phyloP scores from a whole-genome alignment of 495 filamentous ascomycete species.

The Neurospora africana region DNA sequence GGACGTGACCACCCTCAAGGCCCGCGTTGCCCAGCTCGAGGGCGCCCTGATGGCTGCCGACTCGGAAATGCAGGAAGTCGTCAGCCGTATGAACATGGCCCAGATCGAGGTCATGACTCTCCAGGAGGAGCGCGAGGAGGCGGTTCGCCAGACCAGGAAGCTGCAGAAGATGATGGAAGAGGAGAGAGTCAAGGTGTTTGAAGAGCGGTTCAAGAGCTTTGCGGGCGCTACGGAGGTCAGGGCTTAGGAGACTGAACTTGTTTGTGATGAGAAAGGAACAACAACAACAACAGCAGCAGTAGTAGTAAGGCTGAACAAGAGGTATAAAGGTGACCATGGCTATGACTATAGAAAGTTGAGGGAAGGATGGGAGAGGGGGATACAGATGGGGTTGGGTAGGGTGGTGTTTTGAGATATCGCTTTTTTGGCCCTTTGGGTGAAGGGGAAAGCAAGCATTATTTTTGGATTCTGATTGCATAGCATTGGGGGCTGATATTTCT shows the following conservation, averaged over 20 bases:
- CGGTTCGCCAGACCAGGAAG: constrained; percentile 68
- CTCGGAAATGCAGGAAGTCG: constrained; percentile 88
- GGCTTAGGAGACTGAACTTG: neutral
- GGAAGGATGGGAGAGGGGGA: neutral
- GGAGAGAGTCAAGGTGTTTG: constrained; percentile 35
- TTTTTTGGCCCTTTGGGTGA: neutral
- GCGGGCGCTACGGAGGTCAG: constrained; percentile 15
- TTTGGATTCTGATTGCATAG: neutral
- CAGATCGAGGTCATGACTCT: constrained; percentile 91
- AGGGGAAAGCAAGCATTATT: neutral
- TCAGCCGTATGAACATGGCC: constrained; percentile 80
- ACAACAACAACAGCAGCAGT: neutral
- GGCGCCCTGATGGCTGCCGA: constrained; percentile 72
- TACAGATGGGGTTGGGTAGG: neutral
- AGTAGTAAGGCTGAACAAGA: neutral
- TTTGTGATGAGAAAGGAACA: neutral
- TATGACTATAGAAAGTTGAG: neutral
- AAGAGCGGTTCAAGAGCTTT: constrained; percentile 30
- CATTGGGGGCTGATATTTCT: neutral
- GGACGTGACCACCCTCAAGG: constrained; percentile 64
- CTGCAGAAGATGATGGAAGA: constrained; percentile 49
- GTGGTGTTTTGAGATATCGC: neutral
- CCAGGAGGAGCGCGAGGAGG: constrained; percentile 84
- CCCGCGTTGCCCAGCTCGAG: constrained; percentile 58
- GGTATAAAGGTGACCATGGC: neutral